Evolutionary conservation across 495 filamentous ascomycete genomes (phyloP).

Genomic region (Neurospora sp.): DNA sequence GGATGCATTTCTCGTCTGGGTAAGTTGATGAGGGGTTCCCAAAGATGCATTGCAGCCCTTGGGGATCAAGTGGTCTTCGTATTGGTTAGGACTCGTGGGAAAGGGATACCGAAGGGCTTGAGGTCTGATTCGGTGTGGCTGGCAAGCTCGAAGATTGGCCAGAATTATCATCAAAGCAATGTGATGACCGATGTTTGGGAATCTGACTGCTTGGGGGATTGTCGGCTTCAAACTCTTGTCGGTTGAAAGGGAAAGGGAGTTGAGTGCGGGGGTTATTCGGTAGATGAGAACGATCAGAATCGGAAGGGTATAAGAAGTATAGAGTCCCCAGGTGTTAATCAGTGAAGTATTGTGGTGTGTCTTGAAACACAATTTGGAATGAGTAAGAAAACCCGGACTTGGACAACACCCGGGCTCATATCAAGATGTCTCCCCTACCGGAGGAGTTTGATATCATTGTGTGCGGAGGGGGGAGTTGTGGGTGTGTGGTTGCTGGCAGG

Average conservation of each 20-base stretch:
- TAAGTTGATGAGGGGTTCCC: constrained; percentile 18
- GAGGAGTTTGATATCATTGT: constrained; percentile 82
- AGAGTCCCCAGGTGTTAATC: not conserved
- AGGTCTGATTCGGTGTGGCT: not conserved
- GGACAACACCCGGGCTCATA: not conserved
- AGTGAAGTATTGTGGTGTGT: not conserved
- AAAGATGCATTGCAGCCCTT: constrained; percentile 12
- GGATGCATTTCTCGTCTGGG: not conserved
- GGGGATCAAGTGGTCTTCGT: not conserved
- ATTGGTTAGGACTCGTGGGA: not conserved
- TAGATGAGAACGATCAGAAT: not conserved
- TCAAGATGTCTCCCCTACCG: constrained; percentile 35
- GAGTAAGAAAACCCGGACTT: not conserved
- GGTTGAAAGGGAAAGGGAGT: not conserved
- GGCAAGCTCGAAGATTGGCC: not conserved
- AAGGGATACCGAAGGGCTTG: not conserved
- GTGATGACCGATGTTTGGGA: not conserved
- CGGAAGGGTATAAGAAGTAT: not conserved
- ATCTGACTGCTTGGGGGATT: not conserved
- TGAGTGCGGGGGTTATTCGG: not conserved
- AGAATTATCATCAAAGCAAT: not conserved
- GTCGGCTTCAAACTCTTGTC: not conserved
- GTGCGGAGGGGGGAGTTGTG: constrained; percentile 60
- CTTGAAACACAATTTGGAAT: not conserved
- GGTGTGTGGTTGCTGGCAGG: constrained; percentile 68